A percentile compares a stretch with the other conserved stretches of the same genome.
Conservation (phyloP, 2,329 filamentous ascomycete genomes). For the Penicillium sp. region DNA sequence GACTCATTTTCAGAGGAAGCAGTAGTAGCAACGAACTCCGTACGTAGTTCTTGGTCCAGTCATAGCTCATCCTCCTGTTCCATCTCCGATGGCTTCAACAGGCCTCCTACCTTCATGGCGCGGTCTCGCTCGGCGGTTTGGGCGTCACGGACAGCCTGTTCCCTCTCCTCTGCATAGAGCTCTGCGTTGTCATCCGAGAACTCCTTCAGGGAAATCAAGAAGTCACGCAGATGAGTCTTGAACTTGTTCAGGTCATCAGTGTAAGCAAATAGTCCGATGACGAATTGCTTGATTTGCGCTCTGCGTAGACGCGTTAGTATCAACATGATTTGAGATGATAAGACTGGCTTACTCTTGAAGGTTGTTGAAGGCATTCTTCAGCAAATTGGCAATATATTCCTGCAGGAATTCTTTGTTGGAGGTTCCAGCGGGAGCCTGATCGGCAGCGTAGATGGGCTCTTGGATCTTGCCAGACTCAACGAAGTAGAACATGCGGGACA, state of each 20-base stretch:
- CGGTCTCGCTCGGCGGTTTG: slow-evolving; percentile 88
- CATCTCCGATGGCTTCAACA: slow-evolving; percentile 96
- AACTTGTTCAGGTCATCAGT: slow-evolving; percentile 92
- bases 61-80: slow-evolving; percentile 80
- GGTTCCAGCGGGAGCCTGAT: slow-evolving; percentile 80
- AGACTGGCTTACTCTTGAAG: slow-evolving; percentile 71
- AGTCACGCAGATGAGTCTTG: slow-evolving; percentile 93
- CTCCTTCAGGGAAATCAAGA: slow-evolving; percentile 95
- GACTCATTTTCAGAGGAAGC: slow-evolving; percentile 22
- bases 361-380: slow-evolving; percentile 91
- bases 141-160: slow-evolving; percentile 82
- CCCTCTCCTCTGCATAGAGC: slow-evolving; percentile 89
- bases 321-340: neutral
- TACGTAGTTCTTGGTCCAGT: slow-evolving; percentile 71
- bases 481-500: slow-evolving; percentile 96
- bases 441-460: slow-evolving; percentile 82
- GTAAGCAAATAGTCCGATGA: slow-evolving; percentile 81
- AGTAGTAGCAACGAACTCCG: slow-evolving; percentile 53
- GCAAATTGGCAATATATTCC: slow-evolving; percentile 79
- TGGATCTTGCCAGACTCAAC: slow-evolving; percentile 88
- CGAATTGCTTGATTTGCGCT: slow-evolving; percentile 84
- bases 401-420: slow-evolving; percentile 88
- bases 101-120: slow-evolving; percentile 89
- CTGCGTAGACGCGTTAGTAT: slow-evolving; percentile 47
- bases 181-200: slow-evolving; percentile 95